phyloP scores from a whole-genome alignment of 768 basidiomycete genomes.

The Rubroboletus satanas region DNA sequence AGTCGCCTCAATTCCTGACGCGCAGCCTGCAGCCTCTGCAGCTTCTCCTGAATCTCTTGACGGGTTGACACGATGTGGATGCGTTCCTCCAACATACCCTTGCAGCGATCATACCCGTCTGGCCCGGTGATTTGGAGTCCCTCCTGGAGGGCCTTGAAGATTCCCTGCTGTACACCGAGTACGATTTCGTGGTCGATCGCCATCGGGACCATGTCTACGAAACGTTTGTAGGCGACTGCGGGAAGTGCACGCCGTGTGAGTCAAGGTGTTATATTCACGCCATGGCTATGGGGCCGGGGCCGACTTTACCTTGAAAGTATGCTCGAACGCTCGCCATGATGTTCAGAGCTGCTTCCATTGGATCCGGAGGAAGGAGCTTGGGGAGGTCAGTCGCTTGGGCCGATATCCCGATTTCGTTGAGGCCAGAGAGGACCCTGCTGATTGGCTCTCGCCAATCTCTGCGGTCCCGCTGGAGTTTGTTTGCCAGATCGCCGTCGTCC shows the following conservation, averaged over 20 bases:
- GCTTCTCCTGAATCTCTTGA: slow-evolving; percentile 47
- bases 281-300: not conserved
- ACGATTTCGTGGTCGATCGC: slow-evolving; percentile 39
- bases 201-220: slow-evolving; percentile 41
- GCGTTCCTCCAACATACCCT: slow-evolving; percentile 50
- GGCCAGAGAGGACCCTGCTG: slow-evolving; percentile 23
- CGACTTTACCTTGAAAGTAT: slow-evolving; percentile 65
- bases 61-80: slow-evolving; percentile 41
- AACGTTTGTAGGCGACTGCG: slow-evolving; percentile 47
- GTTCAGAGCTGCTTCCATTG: slow-evolving; percentile 49
- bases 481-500: slow-evolving; percentile 2
- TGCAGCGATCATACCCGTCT: slow-evolving; percentile 45
- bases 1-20: slow-evolving; percentile 35
- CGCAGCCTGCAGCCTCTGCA: slow-evolving; percentile 47
- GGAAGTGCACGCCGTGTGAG: not conserved
- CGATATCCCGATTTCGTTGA: slow-evolving; percentile 25
- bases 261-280: not conserved
- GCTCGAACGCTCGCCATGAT: slow-evolving; percentile 74
- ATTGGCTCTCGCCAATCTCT: slow-evolving; percentile 9
- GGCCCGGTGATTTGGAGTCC: slow-evolving; percentile 51
- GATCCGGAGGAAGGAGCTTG: slow-evolving; percentile 48
- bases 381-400: slow-evolving; percentile 42
- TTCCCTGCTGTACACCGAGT: slow-evolving; percentile 43
- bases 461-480: slow-evolving; percentile 3
- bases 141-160: slow-evolving; percentile 43